Evolutionary conservation across 257 asterid genomes (phyloP), one percentile per base, ranked within the genome.

Genomic region (Leptodermis oblonga): DNA sequence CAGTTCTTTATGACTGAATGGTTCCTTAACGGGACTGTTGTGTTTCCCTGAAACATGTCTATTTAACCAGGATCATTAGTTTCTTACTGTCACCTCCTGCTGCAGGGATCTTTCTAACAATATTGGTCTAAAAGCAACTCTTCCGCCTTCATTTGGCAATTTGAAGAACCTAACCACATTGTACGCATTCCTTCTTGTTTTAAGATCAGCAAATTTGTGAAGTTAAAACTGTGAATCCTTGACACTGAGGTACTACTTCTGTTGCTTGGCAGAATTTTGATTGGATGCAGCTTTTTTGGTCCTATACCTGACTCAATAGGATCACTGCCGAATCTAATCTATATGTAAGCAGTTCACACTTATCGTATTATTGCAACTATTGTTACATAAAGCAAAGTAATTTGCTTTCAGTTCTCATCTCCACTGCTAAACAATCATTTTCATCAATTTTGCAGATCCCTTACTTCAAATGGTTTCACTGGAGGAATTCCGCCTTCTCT

Each of bases 71-170:
- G 23, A 54, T 67, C 60, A 7, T 31, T 31, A 15, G 46, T 56
- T 76, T 23, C 58, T 71, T 43, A 78, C 33, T 18, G 43, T 15
- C 17, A 66, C 43, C 23, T 73, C 69, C 33, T 68, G 48, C n/a
- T 81, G 78, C 75, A 92, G 98, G 88, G 98, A 92, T 84, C 96
- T 90, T 69, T 92, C 98, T 5, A 92, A 92, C 78, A 92, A 92
- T 73, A 55, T 82, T 56, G 93, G 90, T 46, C 87, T 92, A 62
- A 86, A 66, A 71, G 97, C 89, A 70, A 68, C 74, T 68, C 91
- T 92, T 79, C 90, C 98, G 49, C 17, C 88, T 58, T 83, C 98
- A 39, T 84, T 92, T 58, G 90, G 93, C 60, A 81, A 86, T 65
- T 72, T 92, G 79, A 81, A 82, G 83, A 88, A 87, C 76, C 90